A percentile compares a stretch with the other conserved stretches of the same genome.
Evolutionary conservation across 805 yeast species (phyloP).

Genomic region (Saturnispora zaruensis): DNA sequence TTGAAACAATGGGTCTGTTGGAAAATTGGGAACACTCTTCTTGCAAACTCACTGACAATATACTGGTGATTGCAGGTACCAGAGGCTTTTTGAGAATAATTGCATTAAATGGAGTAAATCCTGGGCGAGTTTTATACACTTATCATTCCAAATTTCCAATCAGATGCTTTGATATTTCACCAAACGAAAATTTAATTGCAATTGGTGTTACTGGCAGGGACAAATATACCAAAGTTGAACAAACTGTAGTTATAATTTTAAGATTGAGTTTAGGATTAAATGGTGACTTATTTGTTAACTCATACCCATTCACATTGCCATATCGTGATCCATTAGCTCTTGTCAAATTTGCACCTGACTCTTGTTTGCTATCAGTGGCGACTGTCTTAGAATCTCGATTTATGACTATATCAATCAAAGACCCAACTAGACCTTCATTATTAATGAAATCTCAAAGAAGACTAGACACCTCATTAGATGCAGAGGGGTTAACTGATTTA

Average conservation of each 20-base stretch:
- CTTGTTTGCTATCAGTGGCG: slow-evolving; percentile 63
- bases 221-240: slow-evolving; percentile 56
- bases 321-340: slow-evolving; percentile 78
- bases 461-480: slow-evolving; percentile 57
- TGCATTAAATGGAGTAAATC: slow-evolving; percentile 36
- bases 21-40: slow-evolving; percentile 50
- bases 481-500: slow-evolving; percentile 83
- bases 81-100: slow-evolving; percentile 62
- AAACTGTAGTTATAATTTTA: slow-evolving; percentile 62
- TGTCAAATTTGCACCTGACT: slow-evolving; percentile 63
- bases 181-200: slow-evolving; percentile 56
- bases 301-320: slow-evolving; percentile 55
- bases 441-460: slow-evolving; percentile 61
- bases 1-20: slow-evolving; percentile 30
- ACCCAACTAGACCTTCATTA: slow-evolving; percentile 54
- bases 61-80: slow-evolving; percentile 63
- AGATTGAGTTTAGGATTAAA: slow-evolving; percentile 11
- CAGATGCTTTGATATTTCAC: slow-evolving; percentile 66
- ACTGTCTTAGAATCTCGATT: slow-evolving; percentile 74
- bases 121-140: slow-evolving; percentile 60
- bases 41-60: slow-evolving; percentile 50
- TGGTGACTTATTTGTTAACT: slow-evolving; percentile 15
- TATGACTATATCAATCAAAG: slow-evolving; percentile 59
- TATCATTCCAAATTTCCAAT: slow-evolving; percentile 68
- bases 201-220: slow-evolving; percentile 80